A percentile compares a stretch with the other conserved stretches of the same genome.
These are phyloP conservation scores for Ogataea corticis DNA, from an alignment of 805 yeast species.

Conservation along the genomic window DNA sequence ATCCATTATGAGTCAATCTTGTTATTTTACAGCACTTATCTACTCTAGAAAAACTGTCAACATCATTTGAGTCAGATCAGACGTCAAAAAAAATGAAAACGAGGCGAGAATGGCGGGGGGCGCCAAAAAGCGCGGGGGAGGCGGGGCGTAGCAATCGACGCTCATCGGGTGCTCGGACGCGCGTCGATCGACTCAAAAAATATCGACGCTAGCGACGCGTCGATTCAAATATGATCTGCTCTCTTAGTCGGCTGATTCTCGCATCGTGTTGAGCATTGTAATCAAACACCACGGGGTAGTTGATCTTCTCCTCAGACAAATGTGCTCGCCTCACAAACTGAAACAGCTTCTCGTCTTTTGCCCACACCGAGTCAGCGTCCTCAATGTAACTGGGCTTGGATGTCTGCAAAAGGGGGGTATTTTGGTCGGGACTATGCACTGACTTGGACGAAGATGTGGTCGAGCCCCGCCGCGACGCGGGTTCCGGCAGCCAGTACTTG, in stretches of 20 bases:
- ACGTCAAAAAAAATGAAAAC: conserved; percentile 4
- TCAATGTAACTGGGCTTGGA: conserved; percentile 7
- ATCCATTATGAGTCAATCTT: not conserved
- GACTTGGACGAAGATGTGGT: conserved; percentile 19
- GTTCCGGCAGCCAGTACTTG: conserved; percentile 76
- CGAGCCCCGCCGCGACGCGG: conserved; percentile 13
- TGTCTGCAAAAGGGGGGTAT: conserved; percentile 14
- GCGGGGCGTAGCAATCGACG: conserved; percentile 4
- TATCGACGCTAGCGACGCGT: not conserved
- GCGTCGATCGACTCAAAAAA: conserved; percentile 1
- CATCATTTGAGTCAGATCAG: not conserved
- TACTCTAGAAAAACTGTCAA: not conserved
- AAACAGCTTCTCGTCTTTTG: conserved; percentile 38
- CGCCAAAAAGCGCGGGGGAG: conserved; percentile 3
- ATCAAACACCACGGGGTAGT: conserved; percentile 41
- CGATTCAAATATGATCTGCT: conserved; percentile 1
- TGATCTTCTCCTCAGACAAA: conserved; percentile 38
- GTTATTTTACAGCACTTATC: not conserved
- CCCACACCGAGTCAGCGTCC: conserved; percentile 26
- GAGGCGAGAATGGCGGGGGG: conserved; percentile 1
- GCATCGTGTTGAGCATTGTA: conserved; percentile 18
- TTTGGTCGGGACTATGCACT: conserved; percentile 10
- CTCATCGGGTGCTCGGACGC: not conserved
- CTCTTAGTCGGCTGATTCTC: conserved; percentile 18
- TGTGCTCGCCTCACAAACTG: conserved; percentile 34